phyloP scores from a whole-genome alignment of 306 rosid genomes.

The Heteromeles arbutifolia region DNA sequence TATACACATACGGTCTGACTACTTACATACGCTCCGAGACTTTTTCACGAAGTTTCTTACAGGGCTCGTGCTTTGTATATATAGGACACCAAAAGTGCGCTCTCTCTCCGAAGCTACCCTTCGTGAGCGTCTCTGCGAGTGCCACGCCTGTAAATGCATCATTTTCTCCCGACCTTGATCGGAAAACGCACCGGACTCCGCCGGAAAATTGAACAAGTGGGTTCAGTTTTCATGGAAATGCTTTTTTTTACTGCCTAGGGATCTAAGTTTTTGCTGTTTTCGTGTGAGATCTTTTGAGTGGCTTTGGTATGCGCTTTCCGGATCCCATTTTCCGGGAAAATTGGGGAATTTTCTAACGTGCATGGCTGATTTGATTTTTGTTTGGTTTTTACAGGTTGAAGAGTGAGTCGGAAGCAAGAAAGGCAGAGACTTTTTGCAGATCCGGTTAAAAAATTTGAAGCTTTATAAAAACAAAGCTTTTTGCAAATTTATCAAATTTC shows the following conservation, averaged over 20 bases:
- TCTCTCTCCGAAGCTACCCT: neutral
- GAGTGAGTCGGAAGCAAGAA: conserved; percentile 20
- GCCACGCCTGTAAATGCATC: neutral
- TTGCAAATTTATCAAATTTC: neutral
- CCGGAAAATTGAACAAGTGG: conserved; percentile 3
- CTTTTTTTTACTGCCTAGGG: conserved; percentile 4
- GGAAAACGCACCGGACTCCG: neutral
- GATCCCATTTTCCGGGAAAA: conserved; percentile 33
- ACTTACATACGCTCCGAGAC: neutral
- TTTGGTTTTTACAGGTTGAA: conserved; percentile 23
- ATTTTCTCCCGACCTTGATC: neutral
- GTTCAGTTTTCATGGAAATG: neutral
- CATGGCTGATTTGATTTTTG: neutral
- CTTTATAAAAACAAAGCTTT: neutral
- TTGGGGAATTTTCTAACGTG: neutral
- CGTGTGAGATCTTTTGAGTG: conserved; percentile 6
- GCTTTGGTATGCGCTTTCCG: conserved; percentile 5
- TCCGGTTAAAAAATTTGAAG: neutral
- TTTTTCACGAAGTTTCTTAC: neutral
- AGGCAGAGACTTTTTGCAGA: conserved; percentile 17
- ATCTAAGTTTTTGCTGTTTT: conserved; percentile 9
- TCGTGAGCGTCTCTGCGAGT: neutral
- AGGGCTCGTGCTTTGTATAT: conserved; percentile 1
- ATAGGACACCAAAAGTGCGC: neutral
- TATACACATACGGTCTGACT: neutral